Evolutionary conservation across 2,329 filamentous ascomycete species (phyloP).

Genomic region (Colletotrichum tamarilloi): DNA sequence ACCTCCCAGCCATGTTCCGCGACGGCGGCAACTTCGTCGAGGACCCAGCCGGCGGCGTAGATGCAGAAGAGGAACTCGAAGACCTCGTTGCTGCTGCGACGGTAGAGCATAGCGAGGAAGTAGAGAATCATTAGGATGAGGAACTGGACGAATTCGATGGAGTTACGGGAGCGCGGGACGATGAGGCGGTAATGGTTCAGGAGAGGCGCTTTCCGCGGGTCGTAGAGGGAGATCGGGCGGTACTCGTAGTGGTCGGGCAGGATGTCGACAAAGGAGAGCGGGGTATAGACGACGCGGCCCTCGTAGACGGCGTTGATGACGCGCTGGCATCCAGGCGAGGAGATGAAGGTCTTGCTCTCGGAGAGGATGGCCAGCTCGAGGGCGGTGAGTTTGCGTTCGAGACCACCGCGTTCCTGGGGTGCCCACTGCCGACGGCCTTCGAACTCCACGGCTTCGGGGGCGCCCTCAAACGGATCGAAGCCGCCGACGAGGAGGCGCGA

Average conservation of each 20-base stretch:
- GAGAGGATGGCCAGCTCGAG: slow-evolving; percentile 79
- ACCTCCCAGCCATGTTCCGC: slow-evolving; percentile 75
- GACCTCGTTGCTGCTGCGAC: slow-evolving; percentile 58
- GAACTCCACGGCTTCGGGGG: slow-evolving; percentile 66
- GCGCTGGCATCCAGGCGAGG: slow-evolving; percentile 74
- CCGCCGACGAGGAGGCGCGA: slow-evolving; percentile 77
- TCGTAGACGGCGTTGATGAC: slow-evolving; percentile 78
- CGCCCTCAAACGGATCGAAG: slow-evolving; percentile 79
- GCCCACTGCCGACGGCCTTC: slow-evolving; percentile 48
- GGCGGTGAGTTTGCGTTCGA: slow-evolving; percentile 70
- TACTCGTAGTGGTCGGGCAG: slow-evolving; percentile 80
- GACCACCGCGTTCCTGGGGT: slow-evolving; percentile 50
- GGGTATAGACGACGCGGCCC: slow-evolving; percentile 77
- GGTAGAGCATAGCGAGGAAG: slow-evolving; percentile 70
- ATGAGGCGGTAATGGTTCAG: slow-evolving; percentile 80
- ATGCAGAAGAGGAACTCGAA: slow-evolving; percentile 71
- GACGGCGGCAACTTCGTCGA: slow-evolving; percentile 74
- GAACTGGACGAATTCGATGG: slow-evolving; percentile 75
- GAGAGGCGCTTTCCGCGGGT: slow-evolving; percentile 72
- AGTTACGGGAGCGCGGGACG: slow-evolving; percentile 74
- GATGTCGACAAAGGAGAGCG: slow-evolving; percentile 77
- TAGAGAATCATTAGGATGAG: slow-evolving; percentile 72
- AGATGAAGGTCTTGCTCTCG: slow-evolving; percentile 75
- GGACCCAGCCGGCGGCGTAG: slow-evolving; percentile 74
- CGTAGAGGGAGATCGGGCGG: slow-evolving; percentile 76